Evolutionary conservation across 2,329 filamentous ascomycete species (phyloP), one percentile per base, ranked within the genome.

Genomic region (Malbranchea cinnamomea): DNA sequence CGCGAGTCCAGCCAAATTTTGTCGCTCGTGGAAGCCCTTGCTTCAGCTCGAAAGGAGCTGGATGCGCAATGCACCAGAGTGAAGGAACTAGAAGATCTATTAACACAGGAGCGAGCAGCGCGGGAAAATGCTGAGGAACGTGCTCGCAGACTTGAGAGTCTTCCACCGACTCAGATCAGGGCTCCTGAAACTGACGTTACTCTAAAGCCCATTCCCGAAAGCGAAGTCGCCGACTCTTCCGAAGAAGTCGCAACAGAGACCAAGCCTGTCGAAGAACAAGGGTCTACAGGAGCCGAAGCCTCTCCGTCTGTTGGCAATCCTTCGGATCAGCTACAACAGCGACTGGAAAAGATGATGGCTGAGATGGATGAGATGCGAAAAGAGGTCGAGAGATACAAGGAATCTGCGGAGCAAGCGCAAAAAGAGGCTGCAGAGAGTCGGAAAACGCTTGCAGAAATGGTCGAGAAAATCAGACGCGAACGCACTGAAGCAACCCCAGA

Each of bases 71-170:
- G 72, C 29, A 67, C 73, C 23, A 74, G 80, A 17, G 74, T 95
- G 52, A 78, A 75, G 42, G 78, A 85, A 43, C 60, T 95, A 8
- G 87, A 95, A 50, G 68, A 72, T 34, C 65, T 81, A 56, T 62
- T 95, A 24, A 71, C 67, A 28, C 74, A 78, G 46, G 89, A 98
- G 54, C 71, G 83, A 15, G 68, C 74, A 39, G 85, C 85, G 16
- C 71, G 89, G 33, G 77, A 91, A 45, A 67, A 73, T 30, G 87
- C 87, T 0, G 89, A 98, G 52, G 79, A 89, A 36, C 64, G 80
- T 31, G 79, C 82, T 9, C 76, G 74, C 41, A 68, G 70, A 30
- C 58, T 92, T 4, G 71, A 77, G 39, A 68, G 74, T 39, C 70
- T 76, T 37, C 62, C 67, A 6, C 26, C 28, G 9, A 26, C 28